phyloP scores from a whole-genome alignment of 345 rosid genomes.

The Limnanthes douglasii region DNA sequence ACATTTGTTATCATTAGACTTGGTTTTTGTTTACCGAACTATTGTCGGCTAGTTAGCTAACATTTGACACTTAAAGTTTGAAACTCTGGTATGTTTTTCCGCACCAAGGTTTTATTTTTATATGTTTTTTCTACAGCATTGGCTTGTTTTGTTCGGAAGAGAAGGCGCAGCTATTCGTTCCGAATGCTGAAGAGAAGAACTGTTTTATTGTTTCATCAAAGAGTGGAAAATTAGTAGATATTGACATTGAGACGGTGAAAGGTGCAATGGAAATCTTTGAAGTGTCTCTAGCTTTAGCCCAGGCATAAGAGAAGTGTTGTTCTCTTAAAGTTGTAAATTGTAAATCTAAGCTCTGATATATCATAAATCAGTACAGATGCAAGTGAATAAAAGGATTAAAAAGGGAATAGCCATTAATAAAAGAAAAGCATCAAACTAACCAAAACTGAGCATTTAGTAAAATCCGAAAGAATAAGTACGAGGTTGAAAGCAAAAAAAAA shows the following conservation, averaged over 20 bases:
- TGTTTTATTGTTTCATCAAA: constrained; percentile 45
- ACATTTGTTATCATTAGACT: neutral
- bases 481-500: no score
- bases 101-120: neutral
- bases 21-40: no score
- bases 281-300: constrained; percentile 54
- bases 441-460: no score
- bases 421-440: no score
- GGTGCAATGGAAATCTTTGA: constrained; percentile 51
- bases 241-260: constrained; percentile 40
- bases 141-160: constrained; percentile 65
- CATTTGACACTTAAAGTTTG: no score
- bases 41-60: no score
- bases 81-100: constrained; percentile 1
- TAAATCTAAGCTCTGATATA: no score
- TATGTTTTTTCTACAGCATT: constrained; percentile 31
- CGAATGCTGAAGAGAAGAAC: constrained; percentile 53
- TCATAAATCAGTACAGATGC: no score
- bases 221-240: constrained; percentile 54
- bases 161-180: constrained; percentile 55
- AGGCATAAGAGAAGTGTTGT: constrained; percentile 5
- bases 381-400: no score
- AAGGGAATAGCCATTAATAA: no score
- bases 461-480: no score
- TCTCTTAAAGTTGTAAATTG: no score